Base-by-base conservation (phyloP, 768 basidiomycete genomes). In the Pholiota molesta region DNA sequence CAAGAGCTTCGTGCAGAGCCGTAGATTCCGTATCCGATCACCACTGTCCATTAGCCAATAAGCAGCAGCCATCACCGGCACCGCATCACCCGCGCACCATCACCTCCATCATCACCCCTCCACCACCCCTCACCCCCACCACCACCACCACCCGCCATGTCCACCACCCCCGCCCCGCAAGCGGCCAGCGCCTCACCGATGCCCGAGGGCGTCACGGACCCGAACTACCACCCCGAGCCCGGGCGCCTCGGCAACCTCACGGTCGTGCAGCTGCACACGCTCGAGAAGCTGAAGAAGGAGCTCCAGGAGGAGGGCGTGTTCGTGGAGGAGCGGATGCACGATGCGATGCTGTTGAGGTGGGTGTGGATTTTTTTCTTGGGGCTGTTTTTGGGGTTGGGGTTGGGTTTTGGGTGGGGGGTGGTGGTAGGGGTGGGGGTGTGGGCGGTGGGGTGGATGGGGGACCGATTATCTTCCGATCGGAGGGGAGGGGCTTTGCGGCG, bases 211-310 rank as follows among this genome's bases (percentile, higher is more conserved):
- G 76, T 87, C 62, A 87, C 87, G 1, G 83, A 89, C 74, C 81
- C 86, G 17, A 82, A 82, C 72, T 90, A 87, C 74, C 84, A 78
- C 67, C 89, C 90, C 13, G 77, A 79, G 1, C 87, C 92, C 19
- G 93, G 94, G 16, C 82, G 88, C 31, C 76, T 93, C 40, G 94
- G 94, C n/a, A 94, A 95, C 73, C 81, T 95, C 68, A 83, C 84
- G 1, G 71, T 79, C 0, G 62, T 72, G 7, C 91, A 95, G 72
- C 83, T 85, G 65, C 79, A 87, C 63, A 84, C 86, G 10, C 85
- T 95, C 60, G 84, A 89, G 35, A 84, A 87, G 70, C 81, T 96
- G 72, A 86, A 83, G 74, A 79, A 81, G 68, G 83, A 91, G 69
- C 77, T 94, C 66, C 71, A 82, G 68, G 86, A 81, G 2, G 88